Base-by-base conservation (phyloP, 2,329 filamentous ascomycete species). In the Fusarium zealandicum region DNA sequence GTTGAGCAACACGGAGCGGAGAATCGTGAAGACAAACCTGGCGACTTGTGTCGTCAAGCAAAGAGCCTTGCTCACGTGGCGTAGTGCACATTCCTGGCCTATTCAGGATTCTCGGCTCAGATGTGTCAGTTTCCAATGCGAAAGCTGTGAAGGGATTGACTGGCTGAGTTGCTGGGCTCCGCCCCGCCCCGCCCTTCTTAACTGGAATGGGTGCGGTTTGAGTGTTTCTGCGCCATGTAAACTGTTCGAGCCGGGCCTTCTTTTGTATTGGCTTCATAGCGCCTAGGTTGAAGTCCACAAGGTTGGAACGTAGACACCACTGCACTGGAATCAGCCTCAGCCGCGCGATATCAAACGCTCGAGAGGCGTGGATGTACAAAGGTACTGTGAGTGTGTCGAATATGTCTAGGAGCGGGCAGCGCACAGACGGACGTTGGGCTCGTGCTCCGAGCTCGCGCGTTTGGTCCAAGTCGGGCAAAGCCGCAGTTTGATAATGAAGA, bases 361-460 rank as follows among this genome's bases (percentile, higher is more conserved):
- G 27, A 46, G 51, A 53, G 59, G 55, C 31, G 54, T 59, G 54
- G 30, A 39, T 33, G 20, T 48, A 42, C 58, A 30, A 55, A 43
- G 46, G 25, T 33, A 59, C 32, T 43, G 48, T 57, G 46, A 44
- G 41, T 54, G 40, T 54, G 54, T 49, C n/a, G 50, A 54, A 42
- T 41, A 48, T 48, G 57, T 54, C 49, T 54, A 47, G 51, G 38
- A 38, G 50, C 41, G 51, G 57, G 36, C 42, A 35, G 38, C 57
- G 64, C 64, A 66, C 64, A 65, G 64, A 65, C 64, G 31, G 37
- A 52, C 43, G 41, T 51, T 54, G 51, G 64, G 62, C 64, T 66
- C 49, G 59, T 64, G 58, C 59, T 55, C 36, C 28, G 46, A 49
- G 40, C 41, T 63, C 39, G 52, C 56, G 45, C 62, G 46, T 51